A percentile compares a stretch with the other conserved stretches of the same genome.
Conservation (phyloP, 139 green algal species). For the Axilococcus clingmanii region DNA sequence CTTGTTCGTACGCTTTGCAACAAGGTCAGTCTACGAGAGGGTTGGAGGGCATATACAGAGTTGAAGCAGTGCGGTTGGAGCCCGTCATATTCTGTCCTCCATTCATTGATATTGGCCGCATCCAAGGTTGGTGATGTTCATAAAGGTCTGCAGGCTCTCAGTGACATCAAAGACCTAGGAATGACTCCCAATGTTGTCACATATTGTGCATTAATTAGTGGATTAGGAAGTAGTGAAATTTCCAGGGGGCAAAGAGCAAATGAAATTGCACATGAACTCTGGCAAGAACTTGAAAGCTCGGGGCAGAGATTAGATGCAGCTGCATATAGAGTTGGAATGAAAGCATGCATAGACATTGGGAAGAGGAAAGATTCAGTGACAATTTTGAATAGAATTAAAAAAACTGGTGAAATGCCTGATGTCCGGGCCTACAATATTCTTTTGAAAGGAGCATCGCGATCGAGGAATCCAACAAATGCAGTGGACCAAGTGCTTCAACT, state of each 20-base stretch:
- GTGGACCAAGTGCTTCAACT: conserved; percentile 27
- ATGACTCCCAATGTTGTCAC: conserved; percentile 33
- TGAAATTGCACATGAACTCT: conserved; percentile 38
- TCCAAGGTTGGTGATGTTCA: conserved; percentile 19
- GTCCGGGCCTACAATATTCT: conserved; percentile 53
- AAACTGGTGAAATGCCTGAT: conserved; percentile 11
- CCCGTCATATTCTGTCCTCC: conserved; percentile 28
- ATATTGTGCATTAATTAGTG: conserved; percentile 37
- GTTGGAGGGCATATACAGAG: conserved; percentile 8
- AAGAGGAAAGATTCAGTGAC: conserved; percentile 29
- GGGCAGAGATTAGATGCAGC: neutral
- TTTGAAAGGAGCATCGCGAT: conserved; percentile 31
- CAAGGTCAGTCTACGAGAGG: conserved; percentile 2
- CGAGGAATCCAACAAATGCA: conserved; percentile 9
- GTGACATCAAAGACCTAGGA: conserved; percentile 15
- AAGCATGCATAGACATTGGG: conserved; percentile 40
- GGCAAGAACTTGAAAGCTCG: conserved; percentile 33
- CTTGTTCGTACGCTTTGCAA: conserved; percentile 5
- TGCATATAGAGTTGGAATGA: conserved; percentile 39
- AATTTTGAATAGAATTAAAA: conserved; percentile 25
- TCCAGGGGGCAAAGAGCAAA: conserved; percentile 20
- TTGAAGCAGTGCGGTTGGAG: neutral
- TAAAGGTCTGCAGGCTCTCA: conserved; percentile 28
- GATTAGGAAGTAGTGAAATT: conserved; percentile 29
- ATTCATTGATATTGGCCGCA: conserved; percentile 15